Percentiles rank a stretch among this genome's conserved stretches.
Conservation (phyloP, 345 rosid genomes). For the Murraya koenigii region DNA sequence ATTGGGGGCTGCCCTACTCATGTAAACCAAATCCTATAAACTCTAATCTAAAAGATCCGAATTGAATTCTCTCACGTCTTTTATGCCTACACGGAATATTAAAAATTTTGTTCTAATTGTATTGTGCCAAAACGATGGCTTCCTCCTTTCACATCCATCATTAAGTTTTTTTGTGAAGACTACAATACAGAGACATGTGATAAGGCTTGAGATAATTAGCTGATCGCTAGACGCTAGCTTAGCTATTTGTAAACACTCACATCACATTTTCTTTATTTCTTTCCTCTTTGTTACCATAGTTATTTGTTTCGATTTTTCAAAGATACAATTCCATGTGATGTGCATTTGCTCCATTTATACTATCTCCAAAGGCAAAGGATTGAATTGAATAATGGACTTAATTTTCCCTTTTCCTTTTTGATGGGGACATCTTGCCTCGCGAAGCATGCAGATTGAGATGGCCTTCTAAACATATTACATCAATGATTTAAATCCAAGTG, state of each 20-base stretch:
- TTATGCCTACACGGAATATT: conserved; percentile 23
- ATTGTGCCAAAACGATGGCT: neutral
- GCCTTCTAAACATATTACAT: neutral
- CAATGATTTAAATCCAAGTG: too few relatives aligned
- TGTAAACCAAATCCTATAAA: conserved; percentile 12
- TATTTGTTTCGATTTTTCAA: neutral
- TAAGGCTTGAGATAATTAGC: neutral
- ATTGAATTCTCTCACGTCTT: conserved; percentile 24
- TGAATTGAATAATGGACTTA: neutral
- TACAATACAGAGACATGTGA: conserved; percentile 1
- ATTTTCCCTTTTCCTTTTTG: neutral
- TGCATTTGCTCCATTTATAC: neutral
- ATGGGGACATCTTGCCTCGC: neutral
- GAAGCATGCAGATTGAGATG: neutral
- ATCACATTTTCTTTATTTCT: neutral
- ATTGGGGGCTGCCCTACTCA: too few relatives aligned
- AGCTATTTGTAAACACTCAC: neutral
- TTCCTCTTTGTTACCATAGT: neutral
- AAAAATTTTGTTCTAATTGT: neutral
- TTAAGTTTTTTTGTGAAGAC: neutral
- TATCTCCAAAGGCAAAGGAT: neutral
- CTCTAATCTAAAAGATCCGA: conserved; percentile 16
- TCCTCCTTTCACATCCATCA: conserved; percentile 1
- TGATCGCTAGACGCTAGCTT: neutral
- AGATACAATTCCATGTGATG: neutral